Percentiles rank a stretch among this genome's conserved stretches.
Evolutionary conservation across 2,329 filamentous ascomycete genomes (phyloP).

Genomic region (Colletotrichum truncatum): DNA sequence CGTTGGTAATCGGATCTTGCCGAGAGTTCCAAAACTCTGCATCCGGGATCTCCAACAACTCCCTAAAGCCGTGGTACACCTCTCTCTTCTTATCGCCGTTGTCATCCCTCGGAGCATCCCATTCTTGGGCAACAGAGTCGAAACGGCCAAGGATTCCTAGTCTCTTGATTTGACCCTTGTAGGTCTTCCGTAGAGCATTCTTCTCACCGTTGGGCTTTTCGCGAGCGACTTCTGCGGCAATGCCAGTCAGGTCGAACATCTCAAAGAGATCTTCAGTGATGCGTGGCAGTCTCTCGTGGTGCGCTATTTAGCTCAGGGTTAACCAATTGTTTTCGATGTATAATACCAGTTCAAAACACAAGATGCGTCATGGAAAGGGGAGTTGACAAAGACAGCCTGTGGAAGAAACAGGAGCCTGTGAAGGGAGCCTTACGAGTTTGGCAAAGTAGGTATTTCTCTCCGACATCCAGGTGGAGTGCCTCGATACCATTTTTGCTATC

Average conservation of each 20-base stretch:
- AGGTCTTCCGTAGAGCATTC: conserved; percentile 73
- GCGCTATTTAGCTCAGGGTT: conserved; percentile 56
- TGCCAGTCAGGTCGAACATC: conserved; percentile 62
- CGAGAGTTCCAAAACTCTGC: conserved; percentile 30
- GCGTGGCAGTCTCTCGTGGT: conserved; percentile 57
- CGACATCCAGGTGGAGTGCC: conserved; percentile 72
- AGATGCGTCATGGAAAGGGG: conserved; percentile 5
- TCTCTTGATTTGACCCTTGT: conserved; percentile 74
- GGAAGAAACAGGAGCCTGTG: conserved; percentile 33
- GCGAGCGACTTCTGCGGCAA: conserved; percentile 70
- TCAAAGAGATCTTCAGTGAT: conserved; percentile 67
- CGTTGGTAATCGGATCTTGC: conserved; percentile 63
- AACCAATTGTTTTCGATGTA: conserved; percentile 47
- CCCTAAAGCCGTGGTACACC: conserved; percentile 60
- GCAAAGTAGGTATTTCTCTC: conserved; percentile 73
- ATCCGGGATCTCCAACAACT: conserved; percentile 60
- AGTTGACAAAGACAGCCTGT: conserved; percentile 23
- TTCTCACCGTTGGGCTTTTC: conserved; percentile 73
- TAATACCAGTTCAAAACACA: conserved; percentile 33
- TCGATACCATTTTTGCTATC: conserved; percentile 69
- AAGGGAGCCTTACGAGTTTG: conserved; percentile 72
- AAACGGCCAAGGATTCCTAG: conserved; percentile 70
- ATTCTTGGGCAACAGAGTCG: conserved; percentile 62
- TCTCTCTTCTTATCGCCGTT: conserved; percentile 57
- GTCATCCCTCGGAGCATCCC: conserved; percentile 51